A percentile compares a stretch with the other conserved stretches of the same genome.
Evolutionary conservation across 225 moss, liverwort and hornwort species (phyloP).

Genomic region (Polytrichum commune): DNA sequence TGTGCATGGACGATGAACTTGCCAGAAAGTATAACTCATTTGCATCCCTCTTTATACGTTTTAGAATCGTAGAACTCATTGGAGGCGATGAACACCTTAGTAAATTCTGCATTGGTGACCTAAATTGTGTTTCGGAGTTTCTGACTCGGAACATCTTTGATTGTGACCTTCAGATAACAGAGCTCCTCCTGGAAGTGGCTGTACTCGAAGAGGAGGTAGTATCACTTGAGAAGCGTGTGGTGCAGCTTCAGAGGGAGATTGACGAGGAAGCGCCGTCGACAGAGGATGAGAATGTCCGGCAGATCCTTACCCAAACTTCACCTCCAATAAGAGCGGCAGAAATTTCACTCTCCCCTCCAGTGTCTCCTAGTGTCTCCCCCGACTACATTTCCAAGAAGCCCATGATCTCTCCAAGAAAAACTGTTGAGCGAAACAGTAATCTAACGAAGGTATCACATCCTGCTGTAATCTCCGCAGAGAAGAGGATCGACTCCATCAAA

Average conservation of each 20-base stretch:
- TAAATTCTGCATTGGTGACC: no score
- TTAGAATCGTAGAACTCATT: no score
- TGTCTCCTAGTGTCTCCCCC: slow-evolving; percentile 24
- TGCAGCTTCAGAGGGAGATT: slow-evolving; percentile 45
- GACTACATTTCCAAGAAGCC: slow-evolving; percentile 21
- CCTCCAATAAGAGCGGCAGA: slow-evolving; percentile 21
- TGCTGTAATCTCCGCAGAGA: slow-evolving; percentile 19
- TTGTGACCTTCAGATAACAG: slow-evolving; percentile 43
- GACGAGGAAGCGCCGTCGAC: slow-evolving; percentile 27
- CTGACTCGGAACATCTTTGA: not conserved
- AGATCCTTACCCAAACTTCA: slow-evolving; percentile 17
- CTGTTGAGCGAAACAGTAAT: slow-evolving; percentile 34
- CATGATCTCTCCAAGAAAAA: slow-evolving; percentile 29
- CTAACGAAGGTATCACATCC: slow-evolving; percentile 29
- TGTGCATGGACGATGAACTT: no score
- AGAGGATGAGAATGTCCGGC: slow-evolving; percentile 28
- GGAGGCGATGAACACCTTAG: no score
- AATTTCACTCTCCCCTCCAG: slow-evolving; percentile 14
- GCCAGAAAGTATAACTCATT: not conserved
- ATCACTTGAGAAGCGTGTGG: slow-evolving; percentile 51
- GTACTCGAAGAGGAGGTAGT: slow-evolving; percentile 61
- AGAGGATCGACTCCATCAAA: slow-evolving; percentile 13
- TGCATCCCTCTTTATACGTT: no score
- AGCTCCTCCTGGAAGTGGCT: slow-evolving; percentile 58
- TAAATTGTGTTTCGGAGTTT: no score